These are phyloP conservation scores for Arthrinium phaeospermum DNA, from an alignment of 2,329 filamentous ascomycete genomes.

Conservation along the genomic window DNA sequence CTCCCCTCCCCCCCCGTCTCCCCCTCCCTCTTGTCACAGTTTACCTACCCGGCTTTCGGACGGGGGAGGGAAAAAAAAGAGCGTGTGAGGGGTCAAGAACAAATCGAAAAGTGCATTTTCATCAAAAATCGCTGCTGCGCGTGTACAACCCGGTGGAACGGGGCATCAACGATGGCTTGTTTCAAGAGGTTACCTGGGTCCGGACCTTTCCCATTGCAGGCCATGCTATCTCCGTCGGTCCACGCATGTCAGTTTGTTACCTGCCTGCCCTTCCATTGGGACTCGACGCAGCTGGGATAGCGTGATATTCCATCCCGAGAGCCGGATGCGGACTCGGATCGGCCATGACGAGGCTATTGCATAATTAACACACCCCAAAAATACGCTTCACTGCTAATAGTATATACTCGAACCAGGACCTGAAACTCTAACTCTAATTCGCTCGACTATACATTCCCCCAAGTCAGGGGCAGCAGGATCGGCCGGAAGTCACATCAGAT, in stretches of 20 bases:
- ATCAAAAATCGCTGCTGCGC: neutral
- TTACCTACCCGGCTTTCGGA: conserved; percentile 15
- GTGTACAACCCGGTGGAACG: conserved; percentile 3
- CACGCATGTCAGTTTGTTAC: neutral
- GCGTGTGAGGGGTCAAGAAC: neutral
- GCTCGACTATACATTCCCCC: neutral
- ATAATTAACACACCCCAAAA: neutral
- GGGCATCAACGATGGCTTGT: conserved; percentile 11
- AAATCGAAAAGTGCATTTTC: neutral
- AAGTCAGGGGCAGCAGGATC: neutral
- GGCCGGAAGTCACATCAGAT: conserved; percentile 6
- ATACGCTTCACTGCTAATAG: neutral
- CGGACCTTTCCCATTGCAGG: conserved; percentile 5
- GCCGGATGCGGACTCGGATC: neutral
- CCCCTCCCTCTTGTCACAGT: neutral
- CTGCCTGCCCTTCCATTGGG: neutral
- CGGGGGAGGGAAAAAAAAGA: neutral
- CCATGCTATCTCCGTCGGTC: conserved; percentile 1
- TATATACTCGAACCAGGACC: neutral
- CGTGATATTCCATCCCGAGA: neutral
- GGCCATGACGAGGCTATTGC: neutral
- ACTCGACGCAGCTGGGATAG: neutral
- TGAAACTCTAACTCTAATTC: neutral
- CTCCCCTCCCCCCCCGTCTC: neutral
- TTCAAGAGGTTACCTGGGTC: conserved; percentile 7